These are phyloP conservation scores for Papiliotrema nemorosa DNA, from an alignment of 1,284 basidiomycete genomes.

Conservation along the genomic window DNA sequence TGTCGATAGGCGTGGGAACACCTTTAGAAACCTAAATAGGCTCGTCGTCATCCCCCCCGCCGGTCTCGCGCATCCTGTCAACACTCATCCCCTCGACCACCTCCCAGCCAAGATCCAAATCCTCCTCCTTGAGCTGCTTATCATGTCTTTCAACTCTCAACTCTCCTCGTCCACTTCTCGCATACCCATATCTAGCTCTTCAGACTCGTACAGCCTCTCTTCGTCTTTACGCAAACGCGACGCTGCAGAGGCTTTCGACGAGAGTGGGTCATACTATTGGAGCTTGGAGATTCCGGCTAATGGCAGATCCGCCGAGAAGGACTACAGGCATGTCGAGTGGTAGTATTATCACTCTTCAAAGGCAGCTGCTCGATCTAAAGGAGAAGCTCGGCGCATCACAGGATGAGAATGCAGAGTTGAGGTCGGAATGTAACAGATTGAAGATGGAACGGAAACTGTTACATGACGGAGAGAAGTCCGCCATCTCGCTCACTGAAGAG, in stretches of 20 bases:
- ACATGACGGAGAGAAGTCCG: constrained; percentile 10
- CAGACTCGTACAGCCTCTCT: background rate
- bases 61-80: too few species aligned
- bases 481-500: constrained; percentile 9
- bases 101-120: too few species aligned
- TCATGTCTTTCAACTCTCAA: too few species aligned
- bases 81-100: too few species aligned
- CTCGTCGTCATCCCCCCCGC: too few species aligned
- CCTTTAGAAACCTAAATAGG: too few species aligned
- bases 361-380: constrained; percentile 14
- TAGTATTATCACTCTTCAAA: constrained; percentile 2
- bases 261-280: background rate
- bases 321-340: background rate
- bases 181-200: background rate
- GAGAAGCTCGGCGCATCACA: constrained; percentile 14
- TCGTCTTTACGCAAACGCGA: constrained; percentile 5
- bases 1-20: too few species aligned
- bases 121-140: too few species aligned
- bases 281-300: background rate
- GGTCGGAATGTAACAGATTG: constrained; percentile 24
- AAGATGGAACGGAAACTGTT: constrained; percentile 5
- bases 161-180: background rate
- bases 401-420: constrained; percentile 23
- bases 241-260: constrained; percentile 1
- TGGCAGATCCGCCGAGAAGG: background rate